Conservation (phyloP, 257 asterid genomes). For the Phtheirospermum japonicum region DNA sequence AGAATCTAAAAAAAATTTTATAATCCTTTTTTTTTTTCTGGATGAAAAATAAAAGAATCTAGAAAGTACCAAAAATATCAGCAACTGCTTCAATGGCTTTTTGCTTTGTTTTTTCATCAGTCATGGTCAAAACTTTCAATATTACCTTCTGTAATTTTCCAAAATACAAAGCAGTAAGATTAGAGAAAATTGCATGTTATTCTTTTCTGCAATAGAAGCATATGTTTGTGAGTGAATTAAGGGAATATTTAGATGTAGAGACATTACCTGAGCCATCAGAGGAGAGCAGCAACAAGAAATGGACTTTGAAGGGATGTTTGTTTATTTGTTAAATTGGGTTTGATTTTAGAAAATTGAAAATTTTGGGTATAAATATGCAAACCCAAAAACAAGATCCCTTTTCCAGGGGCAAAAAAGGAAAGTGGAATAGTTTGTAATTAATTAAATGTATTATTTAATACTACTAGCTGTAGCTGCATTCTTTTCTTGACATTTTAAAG, state of each 20-base stretch:
- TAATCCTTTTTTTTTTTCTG: neutral
- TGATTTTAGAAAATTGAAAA: slow-evolving; percentile 7
- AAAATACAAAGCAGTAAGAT: neutral
- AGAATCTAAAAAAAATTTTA: neutral
- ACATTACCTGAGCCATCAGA: slow-evolving; percentile 45
- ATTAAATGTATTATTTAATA: neutral
- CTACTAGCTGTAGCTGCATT: slow-evolving; percentile 14
- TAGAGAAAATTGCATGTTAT: neutral
- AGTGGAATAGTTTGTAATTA: neutral
- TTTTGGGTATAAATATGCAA: slow-evolving; percentile 12
- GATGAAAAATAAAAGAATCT: neutral
- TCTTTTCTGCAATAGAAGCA: neutral
- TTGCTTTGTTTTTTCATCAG: slow-evolving; percentile 63
- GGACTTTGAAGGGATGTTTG: slow-evolving; percentile 20
- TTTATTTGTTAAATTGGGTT: slow-evolving; percentile 9
- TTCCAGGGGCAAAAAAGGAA: neutral
- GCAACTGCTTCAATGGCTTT: slow-evolving; percentile 70
- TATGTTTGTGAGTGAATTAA: too few relatives aligned
- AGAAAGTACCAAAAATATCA: slow-evolving; percentile 45
- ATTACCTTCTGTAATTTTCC: slow-evolving; percentile 43
- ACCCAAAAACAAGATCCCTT: neutral
- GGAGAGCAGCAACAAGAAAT: slow-evolving; percentile 7
- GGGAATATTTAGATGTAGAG: neutral
- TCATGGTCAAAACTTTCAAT: slow-evolving; percentile 56
- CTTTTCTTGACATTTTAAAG: slow-evolving; percentile 4